phyloP scores from a whole-genome alignment of 257 asterid genomes.

The Jacaranda mimosifolia region DNA sequence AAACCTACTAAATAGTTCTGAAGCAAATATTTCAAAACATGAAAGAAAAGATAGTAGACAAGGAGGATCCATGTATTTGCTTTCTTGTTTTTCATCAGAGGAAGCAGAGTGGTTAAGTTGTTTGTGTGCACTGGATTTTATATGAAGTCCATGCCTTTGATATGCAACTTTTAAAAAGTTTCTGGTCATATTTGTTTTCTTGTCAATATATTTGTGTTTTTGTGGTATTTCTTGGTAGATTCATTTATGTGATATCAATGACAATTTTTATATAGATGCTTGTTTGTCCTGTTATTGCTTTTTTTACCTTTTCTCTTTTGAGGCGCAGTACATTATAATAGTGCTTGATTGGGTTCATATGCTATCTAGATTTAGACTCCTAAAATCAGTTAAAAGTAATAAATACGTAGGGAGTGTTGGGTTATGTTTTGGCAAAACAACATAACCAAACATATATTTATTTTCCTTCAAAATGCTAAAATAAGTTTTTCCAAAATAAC shows the following conservation, averaged over 20 bases:
- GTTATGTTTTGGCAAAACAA: too few species aligned
- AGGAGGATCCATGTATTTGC: not conserved
- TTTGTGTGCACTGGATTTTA: not conserved
- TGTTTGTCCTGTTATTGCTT: not conserved
- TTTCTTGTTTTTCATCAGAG: not conserved
- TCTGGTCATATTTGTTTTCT: not conserved
- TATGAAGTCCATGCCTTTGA: not conserved
- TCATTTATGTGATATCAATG: not conserved
- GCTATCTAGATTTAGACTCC: too few species aligned
- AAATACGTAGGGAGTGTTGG: too few species aligned
- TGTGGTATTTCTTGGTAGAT: not conserved
- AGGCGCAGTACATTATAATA: too few species aligned
- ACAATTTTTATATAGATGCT: not conserved
- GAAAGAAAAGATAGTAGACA: conserved; percentile 4
- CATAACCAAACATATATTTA: too few species aligned
- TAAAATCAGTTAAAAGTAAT: too few species aligned
- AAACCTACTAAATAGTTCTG: too few species aligned
- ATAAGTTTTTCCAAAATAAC: too few species aligned
- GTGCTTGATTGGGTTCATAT: too few species aligned
- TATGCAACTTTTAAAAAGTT: not conserved
- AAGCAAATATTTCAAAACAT: not conserved
- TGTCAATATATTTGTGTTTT: too few species aligned
- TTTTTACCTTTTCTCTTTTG: not conserved
- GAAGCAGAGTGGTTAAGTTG: not conserved
- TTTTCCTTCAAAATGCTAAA: too few species aligned